phyloP scores from a whole-genome alignment of 805 yeast species.

The Geotrichum ghanense region DNA sequence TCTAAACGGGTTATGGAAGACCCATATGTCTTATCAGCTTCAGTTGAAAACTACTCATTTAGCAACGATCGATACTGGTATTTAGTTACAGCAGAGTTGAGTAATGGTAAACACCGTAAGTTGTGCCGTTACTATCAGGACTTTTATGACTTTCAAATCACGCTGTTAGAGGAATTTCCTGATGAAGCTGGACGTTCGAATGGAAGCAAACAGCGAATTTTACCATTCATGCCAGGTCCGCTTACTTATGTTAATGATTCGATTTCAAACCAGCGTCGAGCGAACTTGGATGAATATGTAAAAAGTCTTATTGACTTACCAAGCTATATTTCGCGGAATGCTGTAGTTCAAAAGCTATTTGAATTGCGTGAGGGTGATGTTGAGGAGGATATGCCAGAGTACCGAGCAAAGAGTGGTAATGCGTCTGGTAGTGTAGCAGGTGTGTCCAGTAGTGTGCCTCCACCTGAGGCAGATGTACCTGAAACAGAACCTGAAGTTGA shows the following conservation, averaged over 20 bases:
- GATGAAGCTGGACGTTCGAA: slow-evolving; percentile 84
- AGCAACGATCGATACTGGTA: slow-evolving; percentile 89
- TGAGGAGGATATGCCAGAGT: slow-evolving; percentile 23
- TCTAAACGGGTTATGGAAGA: neutral
- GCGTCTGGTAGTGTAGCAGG: too few relatives aligned
- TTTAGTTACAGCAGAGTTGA: slow-evolving; percentile 52
- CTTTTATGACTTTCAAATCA: slow-evolving; percentile 87
- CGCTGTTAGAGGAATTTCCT: slow-evolving; percentile 72
- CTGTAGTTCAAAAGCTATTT: slow-evolving; percentile 60
- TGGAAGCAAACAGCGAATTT: slow-evolving; percentile 48
- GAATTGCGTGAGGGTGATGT: slow-evolving; percentile 54
- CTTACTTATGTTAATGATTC: slow-evolving; percentile 80
- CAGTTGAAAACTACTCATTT: slow-evolving; percentile 68
- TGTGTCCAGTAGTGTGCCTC: neutral
- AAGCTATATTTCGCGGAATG: slow-evolving; percentile 56
- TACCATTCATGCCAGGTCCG: slow-evolving; percentile 96
- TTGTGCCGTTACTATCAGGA: slow-evolving; percentile 89
- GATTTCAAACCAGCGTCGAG: slow-evolving; percentile 43
- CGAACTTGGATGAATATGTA: slow-evolving; percentile 45
- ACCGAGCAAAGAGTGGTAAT: neutral
- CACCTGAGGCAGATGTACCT: neutral
- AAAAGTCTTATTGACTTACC: slow-evolving; percentile 61
- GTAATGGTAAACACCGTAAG: slow-evolving; percentile 55
- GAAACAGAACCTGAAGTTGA: too few relatives aligned
- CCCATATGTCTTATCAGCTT: slow-evolving; percentile 40